Base-by-base conservation (phyloP, 1,284 basidiomycete genomes). In the Pulchroboletus neoregius region DNA sequence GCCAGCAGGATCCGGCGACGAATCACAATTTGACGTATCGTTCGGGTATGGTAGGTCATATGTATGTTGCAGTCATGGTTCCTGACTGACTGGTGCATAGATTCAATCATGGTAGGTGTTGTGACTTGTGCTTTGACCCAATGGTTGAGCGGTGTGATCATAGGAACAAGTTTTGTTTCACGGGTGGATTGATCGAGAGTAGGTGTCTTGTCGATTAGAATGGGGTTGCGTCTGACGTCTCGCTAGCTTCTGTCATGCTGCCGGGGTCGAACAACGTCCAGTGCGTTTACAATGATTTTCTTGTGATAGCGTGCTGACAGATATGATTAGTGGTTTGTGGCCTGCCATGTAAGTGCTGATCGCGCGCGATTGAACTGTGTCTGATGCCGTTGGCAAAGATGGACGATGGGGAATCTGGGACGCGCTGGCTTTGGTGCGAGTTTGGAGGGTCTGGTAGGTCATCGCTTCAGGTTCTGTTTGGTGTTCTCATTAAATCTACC, bases 381-480 rank as follows among this genome's bases (percentile, higher is more conserved):
- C 54, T 58, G 20, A 49, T 43, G 0, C 28, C 10, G 24, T 31
- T 6, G 27, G 35, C n/a, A 36, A 54, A 75, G 79, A 20, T 86
- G 86, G 86, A 78, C 80, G 0, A 85, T 88, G 84, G 87, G 86
- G 7, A 89, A 81, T 57, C 71, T 93, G 36, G 91, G 88, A 33
- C 77, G 87, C 23, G 84, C 86, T 35, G 87, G 86, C 1, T 88
- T 78, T 60, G 87, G 87, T 55, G 82, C 81, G 1, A 82, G 74
- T 39, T 71, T 82, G 16, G 84, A 90, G 41, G 81, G 78, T 27
- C 62, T 79, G 61, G 79, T 73, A 53, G 41, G 54, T 48, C 22
- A 39, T 37, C 18, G 34, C 39, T 16, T 15, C 11, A 13, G 10
- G 5, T 23, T 39, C 5, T 32, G 16, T 28, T 4, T 27, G 24